A percentile compares a stretch with the other conserved stretches of the same genome.
Evolutionary conservation across 345 rosid genomes (phyloP).

Genomic region (Acer yangbiense): DNA sequence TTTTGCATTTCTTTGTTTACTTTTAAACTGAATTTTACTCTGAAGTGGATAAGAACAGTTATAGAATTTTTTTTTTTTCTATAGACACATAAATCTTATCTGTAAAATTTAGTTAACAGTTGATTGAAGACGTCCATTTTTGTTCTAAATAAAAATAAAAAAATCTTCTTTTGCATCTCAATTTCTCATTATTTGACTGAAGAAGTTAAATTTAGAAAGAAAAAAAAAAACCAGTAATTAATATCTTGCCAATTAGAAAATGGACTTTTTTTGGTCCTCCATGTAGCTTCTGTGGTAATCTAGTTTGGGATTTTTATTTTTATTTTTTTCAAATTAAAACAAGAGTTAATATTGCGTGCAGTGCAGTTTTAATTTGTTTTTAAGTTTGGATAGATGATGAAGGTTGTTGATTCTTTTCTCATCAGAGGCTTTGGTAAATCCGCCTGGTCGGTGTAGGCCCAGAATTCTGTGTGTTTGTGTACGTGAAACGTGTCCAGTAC

Average conservation of each 20-base stretch:
- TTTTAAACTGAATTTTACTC: neutral
- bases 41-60: neutral
- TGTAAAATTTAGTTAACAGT: neutral
- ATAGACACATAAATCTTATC: neutral
- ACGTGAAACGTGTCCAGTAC: neutral
- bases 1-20: neutral
- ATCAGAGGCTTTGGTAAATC: slow-evolving; percentile 25
- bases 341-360: neutral
- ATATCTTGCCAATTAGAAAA: neutral
- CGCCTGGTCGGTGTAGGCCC: slow-evolving; percentile 21
- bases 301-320: neutral
- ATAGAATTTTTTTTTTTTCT: neutral
- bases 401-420: neutral
- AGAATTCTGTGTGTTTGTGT: neutral
- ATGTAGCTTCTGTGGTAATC: neutral
- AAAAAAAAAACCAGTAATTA: neutral
- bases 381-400: neutral
- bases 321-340: neutral
- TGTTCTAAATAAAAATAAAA: neutral
- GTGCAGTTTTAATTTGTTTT: neutral
- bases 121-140: neutral
- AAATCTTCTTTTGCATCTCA: neutral
- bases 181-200: neutral
- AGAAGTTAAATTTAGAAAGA: neutral
- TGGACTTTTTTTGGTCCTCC: neutral